Conservation (phyloP, 768 basidiomycete species). For the Termitomyces sp. region DNA sequence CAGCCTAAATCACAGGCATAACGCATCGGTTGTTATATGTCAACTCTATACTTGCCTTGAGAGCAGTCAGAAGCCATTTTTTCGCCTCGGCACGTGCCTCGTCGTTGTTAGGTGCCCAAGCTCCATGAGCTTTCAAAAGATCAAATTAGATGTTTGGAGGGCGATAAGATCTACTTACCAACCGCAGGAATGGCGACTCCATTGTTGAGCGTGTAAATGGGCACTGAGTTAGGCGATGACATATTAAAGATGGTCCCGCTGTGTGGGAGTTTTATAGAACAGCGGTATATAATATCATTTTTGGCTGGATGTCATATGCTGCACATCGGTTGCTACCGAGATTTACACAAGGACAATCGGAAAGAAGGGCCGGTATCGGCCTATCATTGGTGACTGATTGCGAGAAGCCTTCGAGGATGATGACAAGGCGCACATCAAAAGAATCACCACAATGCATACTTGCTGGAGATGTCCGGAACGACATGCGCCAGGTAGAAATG, state of each 20-base stretch:
- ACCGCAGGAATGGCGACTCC: conserved; percentile 29
- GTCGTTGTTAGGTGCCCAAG: conserved; percentile 29
- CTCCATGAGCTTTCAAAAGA: conserved; percentile 28
- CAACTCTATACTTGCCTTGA: conserved; percentile 24
- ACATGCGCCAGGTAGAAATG: background rate
- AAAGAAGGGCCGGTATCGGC: background rate
- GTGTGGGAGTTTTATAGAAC: background rate
- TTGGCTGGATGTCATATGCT: background rate
- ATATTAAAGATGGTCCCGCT: background rate
- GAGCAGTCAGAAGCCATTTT: conserved; percentile 34
- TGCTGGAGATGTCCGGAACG: background rate
- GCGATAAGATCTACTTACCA: conserved; percentile 15
- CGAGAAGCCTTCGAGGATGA: background rate
- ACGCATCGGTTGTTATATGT: background rate
- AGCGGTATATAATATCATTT: too few species aligned
- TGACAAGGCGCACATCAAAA: background rate
- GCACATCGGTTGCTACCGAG: background rate
- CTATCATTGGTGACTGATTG: background rate
- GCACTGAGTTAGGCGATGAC: background rate
- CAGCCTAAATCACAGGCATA: conserved; percentile 22
- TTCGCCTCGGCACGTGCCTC: conserved; percentile 29
- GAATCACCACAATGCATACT: background rate
- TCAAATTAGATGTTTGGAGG: background rate
- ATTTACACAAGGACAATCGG: background rate
- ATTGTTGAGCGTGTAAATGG: conserved; percentile 23